phyloP scores from a whole-genome alignment of 1,284 basidiomycete species.

The Cutaneotrichosporon arboriforme region DNA sequence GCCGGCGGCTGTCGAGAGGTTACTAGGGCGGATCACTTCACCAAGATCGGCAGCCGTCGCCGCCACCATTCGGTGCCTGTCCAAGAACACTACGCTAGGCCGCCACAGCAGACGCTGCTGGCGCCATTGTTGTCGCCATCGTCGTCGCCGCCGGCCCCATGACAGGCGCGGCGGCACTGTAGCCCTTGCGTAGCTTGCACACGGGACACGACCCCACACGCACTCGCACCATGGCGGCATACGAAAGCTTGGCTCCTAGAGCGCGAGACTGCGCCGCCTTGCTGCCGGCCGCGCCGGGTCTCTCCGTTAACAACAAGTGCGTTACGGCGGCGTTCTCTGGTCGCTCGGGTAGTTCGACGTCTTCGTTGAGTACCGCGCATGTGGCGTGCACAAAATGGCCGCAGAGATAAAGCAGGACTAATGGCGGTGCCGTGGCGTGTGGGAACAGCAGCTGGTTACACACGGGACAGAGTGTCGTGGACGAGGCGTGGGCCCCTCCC shows the following conservation, averaged over 20 bases:
- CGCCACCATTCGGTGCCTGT: too few relatives aligned
- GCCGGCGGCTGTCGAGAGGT: too few relatives aligned
- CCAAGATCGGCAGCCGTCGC: too few relatives aligned
- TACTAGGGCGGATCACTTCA: too few relatives aligned
- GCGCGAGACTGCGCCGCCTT: conserved; percentile 51
- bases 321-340: conserved; percentile 46
- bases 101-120: too few relatives aligned
- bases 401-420: conserved; percentile 68
- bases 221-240: conserved; percentile 65
- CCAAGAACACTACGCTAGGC: too few relatives aligned
- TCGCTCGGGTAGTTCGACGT: conserved; percentile 38
- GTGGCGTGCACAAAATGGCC: conserved; percentile 75
- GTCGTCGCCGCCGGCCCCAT: too few relatives aligned
- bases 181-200: conserved; percentile 48
- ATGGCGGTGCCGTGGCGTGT: conserved; percentile 23
- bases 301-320: conserved; percentile 62
- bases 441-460: conserved; percentile 61
- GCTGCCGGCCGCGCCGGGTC: conserved; percentile 21
- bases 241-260: conserved; percentile 40
- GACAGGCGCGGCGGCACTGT: not conserved
- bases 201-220: conserved; percentile 69
- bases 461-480: conserved; percentile 59
- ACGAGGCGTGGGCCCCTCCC: conserved; percentile 66
- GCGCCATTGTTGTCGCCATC: too few relatives aligned
- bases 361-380: conserved; percentile 50